These are phyloP conservation scores for Cocos nucifera DNA, from an alignment of 176 grass and related monocot species.

Conservation along the genomic window DNA sequence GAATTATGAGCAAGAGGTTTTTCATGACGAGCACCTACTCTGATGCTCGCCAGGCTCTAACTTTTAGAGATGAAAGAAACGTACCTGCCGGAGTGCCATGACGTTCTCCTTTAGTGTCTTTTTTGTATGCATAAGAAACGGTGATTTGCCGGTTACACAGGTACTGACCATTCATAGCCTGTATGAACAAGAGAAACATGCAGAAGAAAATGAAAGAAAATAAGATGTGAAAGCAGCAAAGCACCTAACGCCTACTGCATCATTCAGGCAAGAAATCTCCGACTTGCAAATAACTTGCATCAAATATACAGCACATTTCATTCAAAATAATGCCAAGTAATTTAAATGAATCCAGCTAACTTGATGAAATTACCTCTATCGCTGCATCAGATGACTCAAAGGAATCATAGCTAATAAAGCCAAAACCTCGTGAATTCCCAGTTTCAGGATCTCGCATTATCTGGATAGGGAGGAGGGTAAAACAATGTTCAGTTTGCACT, in stretches of 20 bases:
- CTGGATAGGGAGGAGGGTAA: slow-evolving; percentile 14
- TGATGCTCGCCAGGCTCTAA: too few relatives aligned
- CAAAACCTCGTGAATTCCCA: slow-evolving; percentile 92
- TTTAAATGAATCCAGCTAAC: background rate
- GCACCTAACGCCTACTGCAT: too few relatives aligned
- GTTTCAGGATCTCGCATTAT: slow-evolving; percentile 98
- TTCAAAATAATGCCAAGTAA: too few relatives aligned
- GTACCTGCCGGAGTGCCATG: slow-evolving; percentile 84
- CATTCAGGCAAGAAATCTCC: too few relatives aligned
- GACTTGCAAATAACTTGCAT: too few relatives aligned
- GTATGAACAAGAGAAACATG: slow-evolving; percentile 1
- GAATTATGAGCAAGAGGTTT: too few relatives aligned
- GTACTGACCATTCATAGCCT: slow-evolving; percentile 94
- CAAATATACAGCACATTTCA: too few relatives aligned
- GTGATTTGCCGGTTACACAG: slow-evolving; percentile 85
- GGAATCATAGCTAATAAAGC: slow-evolving; percentile 96
- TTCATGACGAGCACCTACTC: too few relatives aligned
- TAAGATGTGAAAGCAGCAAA: too few relatives aligned
- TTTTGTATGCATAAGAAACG: slow-evolving; percentile 96
- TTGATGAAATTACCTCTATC: slow-evolving; percentile 53
- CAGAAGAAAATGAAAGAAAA: slow-evolving; percentile 5
- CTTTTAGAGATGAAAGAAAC: slow-evolving; percentile 1
- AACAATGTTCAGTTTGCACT: too few relatives aligned
- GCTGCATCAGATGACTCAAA: slow-evolving; percentile 96
- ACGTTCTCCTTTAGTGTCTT: slow-evolving; percentile 83